Evolutionary conservation across 2,329 filamentous ascomycete species (phyloP).

Genomic region (Hymenoscyphus salicellus): DNA sequence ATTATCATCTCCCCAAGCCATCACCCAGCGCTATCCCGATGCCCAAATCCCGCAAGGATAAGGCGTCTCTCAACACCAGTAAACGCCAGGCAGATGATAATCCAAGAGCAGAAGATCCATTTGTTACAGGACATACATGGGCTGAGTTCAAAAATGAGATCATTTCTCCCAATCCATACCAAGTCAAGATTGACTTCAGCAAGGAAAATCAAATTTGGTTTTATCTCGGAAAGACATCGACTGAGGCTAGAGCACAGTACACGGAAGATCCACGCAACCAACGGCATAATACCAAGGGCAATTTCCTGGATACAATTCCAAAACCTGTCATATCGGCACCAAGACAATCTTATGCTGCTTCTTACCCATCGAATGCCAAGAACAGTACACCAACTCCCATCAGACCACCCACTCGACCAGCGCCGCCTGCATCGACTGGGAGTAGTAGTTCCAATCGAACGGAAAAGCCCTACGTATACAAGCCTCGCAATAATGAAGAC

Average conservation of each 20-base stretch:
- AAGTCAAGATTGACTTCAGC: constrained; percentile 67
- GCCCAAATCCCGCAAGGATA: constrained; percentile 59
- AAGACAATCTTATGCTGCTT: constrained; percentile 37
- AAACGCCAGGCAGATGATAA: constrained; percentile 58
- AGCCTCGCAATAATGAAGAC: constrained; percentile 39
- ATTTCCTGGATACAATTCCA: constrained; percentile 68
- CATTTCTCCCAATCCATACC: constrained; percentile 54
- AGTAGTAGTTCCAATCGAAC: constrained; percentile 25
- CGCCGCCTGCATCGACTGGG: constrained; percentile 29
- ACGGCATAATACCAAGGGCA: constrained; percentile 65
- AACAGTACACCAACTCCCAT: constrained; percentile 28
- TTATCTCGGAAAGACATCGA: constrained; percentile 82
- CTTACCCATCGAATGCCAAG: constrained; percentile 30
- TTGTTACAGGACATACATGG: constrained; percentile 69
- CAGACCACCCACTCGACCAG: constrained; percentile 35
- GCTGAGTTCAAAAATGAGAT: constrained; percentile 72
- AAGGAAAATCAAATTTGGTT: constrained; percentile 80
- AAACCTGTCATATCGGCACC: constrained; percentile 46
- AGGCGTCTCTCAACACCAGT: constrained; percentile 65
- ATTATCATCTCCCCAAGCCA: constrained; percentile 71
- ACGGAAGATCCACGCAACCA: constrained; percentile 67
- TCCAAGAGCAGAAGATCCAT: constrained; percentile 63
- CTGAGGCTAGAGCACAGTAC: constrained; percentile 87
- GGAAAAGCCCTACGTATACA: constrained; percentile 54
- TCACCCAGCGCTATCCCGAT: constrained; percentile 70